Percentiles rank a stretch among this genome's conserved stretches.
Evolutionary conservation across 371 early-diverging fungal species (phyloP).

Genomic region (Mucor irregularis): DNA sequence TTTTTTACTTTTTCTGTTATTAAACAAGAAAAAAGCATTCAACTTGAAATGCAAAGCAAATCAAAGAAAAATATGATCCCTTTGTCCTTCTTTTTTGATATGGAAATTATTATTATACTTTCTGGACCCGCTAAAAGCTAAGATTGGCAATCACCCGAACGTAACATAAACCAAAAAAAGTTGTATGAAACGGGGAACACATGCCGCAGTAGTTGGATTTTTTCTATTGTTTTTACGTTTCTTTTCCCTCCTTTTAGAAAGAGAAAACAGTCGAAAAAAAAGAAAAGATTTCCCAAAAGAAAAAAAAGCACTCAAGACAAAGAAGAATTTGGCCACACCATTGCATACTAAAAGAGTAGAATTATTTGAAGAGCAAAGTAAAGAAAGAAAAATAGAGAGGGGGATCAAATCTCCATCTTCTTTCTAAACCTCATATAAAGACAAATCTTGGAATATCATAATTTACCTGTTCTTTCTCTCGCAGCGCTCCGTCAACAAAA

Average conservation of each 20-base stretch:
- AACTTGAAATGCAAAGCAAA: too few relatives aligned
- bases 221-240: constrained; percentile 6
- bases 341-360: too few relatives aligned
- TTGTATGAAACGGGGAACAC: too few relatives aligned
- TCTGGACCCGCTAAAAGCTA: constrained; percentile 31
- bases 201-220: constrained; percentile 31
- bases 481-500: constrained; percentile 42
- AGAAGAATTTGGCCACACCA: neutral
- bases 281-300: constrained; percentile 6
- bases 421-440: neutral
- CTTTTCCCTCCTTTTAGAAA: neutral
- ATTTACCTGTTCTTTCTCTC: constrained; percentile 52
- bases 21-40: neutral
- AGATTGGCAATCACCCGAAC: constrained; percentile 35
- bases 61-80: neutral
- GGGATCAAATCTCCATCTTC: neutral
- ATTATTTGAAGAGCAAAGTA: neutral
- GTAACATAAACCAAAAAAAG: constrained; percentile 13
- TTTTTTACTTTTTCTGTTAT: constrained; percentile 2
- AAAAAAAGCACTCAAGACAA: constrained; percentile 4
- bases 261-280: neutral
- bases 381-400: neutral
- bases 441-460: constrained; percentile 12
- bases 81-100: neutral
- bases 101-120: constrained; percentile 14